These are phyloP conservation scores for Chaetoscypha palmicola DNA, from an alignment of 2,329 filamentous ascomycete genomes.

Conservation along the genomic window DNA sequence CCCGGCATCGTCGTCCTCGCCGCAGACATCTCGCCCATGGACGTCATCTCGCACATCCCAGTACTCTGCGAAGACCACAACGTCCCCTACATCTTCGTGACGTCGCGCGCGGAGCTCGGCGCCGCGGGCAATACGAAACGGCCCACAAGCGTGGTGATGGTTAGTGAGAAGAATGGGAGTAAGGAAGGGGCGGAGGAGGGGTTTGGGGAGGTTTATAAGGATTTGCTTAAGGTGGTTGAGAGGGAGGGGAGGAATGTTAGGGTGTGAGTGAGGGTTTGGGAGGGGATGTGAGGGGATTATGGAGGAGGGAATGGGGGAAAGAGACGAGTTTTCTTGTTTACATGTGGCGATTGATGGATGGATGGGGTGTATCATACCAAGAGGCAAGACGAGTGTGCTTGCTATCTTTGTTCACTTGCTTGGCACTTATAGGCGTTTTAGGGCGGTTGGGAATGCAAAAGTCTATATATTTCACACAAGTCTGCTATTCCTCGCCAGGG, in stretches of 20 bases:
- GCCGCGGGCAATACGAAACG: conserved; percentile 92
- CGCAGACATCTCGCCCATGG: conserved; percentile 95
- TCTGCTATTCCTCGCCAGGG: no score
- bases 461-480: no score
- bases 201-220: conserved; percentile 58
- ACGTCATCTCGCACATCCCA: conserved; percentile 96
- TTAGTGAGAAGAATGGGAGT: conserved; percentile 48
- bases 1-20: conserved; percentile 84
- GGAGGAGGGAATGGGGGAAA: conserved; percentile 1
- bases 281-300: neutral
- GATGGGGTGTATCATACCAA: conserved; percentile 11
- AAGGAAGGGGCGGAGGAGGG: conserved; percentile 46
- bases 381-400: neutral
- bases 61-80: conserved; percentile 97
- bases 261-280: conserved; percentile 20
- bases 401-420: neutral
- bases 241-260: conserved; percentile 52
- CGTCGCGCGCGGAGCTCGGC: conserved; percentile 86
- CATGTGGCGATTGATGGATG: no score
- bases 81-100: conserved; percentile 93
- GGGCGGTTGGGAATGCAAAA: conserved; percentile 11
- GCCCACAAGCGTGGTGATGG: conserved; percentile 94
- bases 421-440: conserved; percentile 9
- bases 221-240: conserved; percentile 58
- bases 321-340: conserved; percentile 5